Conservation (phyloP, 2,329 filamentous ascomycete genomes). For the Penicillium freii region DNA sequence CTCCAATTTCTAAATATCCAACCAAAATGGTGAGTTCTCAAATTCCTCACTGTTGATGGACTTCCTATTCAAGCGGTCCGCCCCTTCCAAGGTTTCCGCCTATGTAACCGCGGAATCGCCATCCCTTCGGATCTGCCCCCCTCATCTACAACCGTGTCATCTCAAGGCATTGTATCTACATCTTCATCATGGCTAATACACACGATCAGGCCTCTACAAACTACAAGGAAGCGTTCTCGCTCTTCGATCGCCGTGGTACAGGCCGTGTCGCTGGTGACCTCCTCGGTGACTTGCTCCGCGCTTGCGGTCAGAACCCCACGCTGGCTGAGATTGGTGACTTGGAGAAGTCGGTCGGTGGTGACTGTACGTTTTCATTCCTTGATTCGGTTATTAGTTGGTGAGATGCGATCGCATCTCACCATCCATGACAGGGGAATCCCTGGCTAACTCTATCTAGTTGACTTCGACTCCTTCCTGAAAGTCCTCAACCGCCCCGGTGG, state of each 20-base stretch:
- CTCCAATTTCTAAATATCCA: background rate
- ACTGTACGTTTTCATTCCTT: constrained; percentile 66
- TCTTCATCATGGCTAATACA: constrained; percentile 25
- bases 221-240: constrained; percentile 99
- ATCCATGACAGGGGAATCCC: background rate
- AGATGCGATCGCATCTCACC: background rate
- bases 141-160: constrained; percentile 1
- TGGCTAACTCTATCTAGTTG: constrained; percentile 59
- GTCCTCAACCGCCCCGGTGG: constrained; percentile 95
- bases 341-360: constrained; percentile 82
- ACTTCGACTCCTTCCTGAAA: constrained; percentile 96
- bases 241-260: constrained; percentile 99
- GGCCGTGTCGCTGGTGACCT: constrained; percentile 83
- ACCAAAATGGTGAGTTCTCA: constrained; percentile 5
- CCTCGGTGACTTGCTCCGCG: constrained; percentile 89
- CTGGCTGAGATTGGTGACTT: constrained; percentile 88
- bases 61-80: constrained; percentile 4
- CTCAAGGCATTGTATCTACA: background rate
- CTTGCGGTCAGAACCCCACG: constrained; percentile 97
- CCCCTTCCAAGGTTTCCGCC: background rate
- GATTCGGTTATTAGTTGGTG: background rate
- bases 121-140: background rate
- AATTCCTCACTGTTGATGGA: constrained; percentile 4
- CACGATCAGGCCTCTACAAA: constrained; percentile 72
- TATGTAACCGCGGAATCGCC: constrained; percentile 1